Evolutionary conservation across 2,329 filamentous ascomycete genomes (phyloP).

Genomic region (Immersiporthe knoxdaviesiana): DNA sequence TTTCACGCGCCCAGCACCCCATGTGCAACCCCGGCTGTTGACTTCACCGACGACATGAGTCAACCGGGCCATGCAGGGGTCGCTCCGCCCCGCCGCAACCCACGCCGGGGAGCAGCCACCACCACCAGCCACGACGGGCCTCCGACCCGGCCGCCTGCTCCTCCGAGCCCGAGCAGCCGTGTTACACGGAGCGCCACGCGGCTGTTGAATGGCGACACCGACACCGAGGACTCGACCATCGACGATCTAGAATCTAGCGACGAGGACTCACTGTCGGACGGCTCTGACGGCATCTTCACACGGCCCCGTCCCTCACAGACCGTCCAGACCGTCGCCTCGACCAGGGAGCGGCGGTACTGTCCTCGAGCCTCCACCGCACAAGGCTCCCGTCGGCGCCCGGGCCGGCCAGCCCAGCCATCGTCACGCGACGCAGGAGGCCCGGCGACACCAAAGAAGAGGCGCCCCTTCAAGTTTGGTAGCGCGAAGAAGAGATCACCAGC

Average conservation of each 20-base stretch:
- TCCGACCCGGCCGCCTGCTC: constrained; percentile 20
- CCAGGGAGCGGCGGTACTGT: constrained; percentile 17
- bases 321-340: constrained; percentile 23
- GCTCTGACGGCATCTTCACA: constrained; percentile 6
- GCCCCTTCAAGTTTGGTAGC: constrained; percentile 9
- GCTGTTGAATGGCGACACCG: constrained; percentile 10
- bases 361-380: constrained; percentile 4
- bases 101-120: constrained; percentile 25
- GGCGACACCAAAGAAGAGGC: constrained; percentile 17
- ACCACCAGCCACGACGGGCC: constrained; percentile 13
- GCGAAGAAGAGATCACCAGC: constrained; percentile 16
- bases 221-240: constrained; percentile 4
- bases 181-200: constrained; percentile 29
- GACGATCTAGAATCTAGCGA: neutral
- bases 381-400: constrained; percentile 11
- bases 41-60: constrained; percentile 25
- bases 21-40: neutral
- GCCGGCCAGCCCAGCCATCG: neutral
- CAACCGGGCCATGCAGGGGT: constrained; percentile 27
- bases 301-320: constrained; percentile 21
- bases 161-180: constrained; percentile 23
- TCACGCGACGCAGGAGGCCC: neutral
- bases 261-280: constrained; percentile 1
- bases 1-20: neutral
- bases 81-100: constrained; percentile 22